Base-by-base conservation (phyloP, 208 protist species). In the Leptomonas seymouri region DNA sequence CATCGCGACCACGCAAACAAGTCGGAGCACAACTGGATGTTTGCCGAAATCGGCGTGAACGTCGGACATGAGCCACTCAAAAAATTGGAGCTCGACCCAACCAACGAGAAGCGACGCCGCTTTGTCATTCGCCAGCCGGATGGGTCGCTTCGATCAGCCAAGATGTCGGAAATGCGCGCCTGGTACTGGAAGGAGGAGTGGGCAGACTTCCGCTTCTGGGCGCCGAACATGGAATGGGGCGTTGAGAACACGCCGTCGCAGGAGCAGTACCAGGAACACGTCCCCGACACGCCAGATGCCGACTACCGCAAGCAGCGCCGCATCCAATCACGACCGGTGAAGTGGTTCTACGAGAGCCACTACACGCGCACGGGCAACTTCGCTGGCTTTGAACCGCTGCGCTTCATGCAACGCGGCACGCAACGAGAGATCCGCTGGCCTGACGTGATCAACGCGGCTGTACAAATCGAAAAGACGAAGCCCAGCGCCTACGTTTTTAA, bases 131-230 rank as follows among this genome's bases (percentile, higher is more conserved):
- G 93, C 12, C 94, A 97, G 65, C 94, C 94, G 21, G 94, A 98
- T 70, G 94, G 94, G 15, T 94, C 92, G 58, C 82, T 98, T 80
- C 90, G 94, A 34, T 97, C 92, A 16, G 94, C 94, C 48, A 98
- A 98, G 74, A 98, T 96, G 92, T 97, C 92, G n/a, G 94, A 98
- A 73, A 98, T 98, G 90, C 90, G 93, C 25, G 92, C 92, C 30
- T 98, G 92, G 91, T 98, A 98, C 78, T 97, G 93, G 93, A 97
- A 97, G 81, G 93, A 97, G 77, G 90, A 97, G 78, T 97, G 93
- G 93, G 93, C 93, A 12, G 93, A 97, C 82, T 97, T 97, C 66
- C 91, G 93, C 56, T 97, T 97, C 81, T 97, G 93, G 91, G 93
- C 88, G 8, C 93, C 93, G 9, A 90, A 97, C 79, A 97, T 97